Conservation (phyloP, 257 asterid genomes). For the Nicotiana attenuata region DNA sequence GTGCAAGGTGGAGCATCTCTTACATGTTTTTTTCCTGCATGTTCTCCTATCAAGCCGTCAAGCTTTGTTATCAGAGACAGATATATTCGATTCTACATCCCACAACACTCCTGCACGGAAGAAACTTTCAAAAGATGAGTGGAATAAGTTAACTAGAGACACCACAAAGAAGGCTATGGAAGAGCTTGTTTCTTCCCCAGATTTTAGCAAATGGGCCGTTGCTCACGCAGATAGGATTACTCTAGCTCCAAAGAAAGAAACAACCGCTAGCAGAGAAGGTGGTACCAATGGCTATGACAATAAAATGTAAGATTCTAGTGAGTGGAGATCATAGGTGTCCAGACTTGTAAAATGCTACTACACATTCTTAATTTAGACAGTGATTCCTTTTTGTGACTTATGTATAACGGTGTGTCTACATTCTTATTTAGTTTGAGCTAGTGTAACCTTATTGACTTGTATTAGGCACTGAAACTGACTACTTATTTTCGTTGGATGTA, state of each 20-base stretch:
- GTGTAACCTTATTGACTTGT: not conserved
- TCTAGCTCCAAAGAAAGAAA: constrained; percentile 50
- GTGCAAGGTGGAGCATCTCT: not conserved
- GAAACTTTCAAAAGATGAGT: constrained; percentile 60
- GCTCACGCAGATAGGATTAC: constrained; percentile 74
- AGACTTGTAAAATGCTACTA: not conserved
- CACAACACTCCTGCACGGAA: constrained; percentile 58
- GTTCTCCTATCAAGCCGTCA: constrained; percentile 37
- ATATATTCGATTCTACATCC: constrained; percentile 63
- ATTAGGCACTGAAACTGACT: not conserved
- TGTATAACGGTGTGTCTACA: not conserved
- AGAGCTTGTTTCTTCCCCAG: constrained; percentile 77
- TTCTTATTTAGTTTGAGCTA: not conserved
- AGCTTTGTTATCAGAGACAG: constrained; percentile 32
- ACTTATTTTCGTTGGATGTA: not conserved
- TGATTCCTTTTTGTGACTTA: not conserved
- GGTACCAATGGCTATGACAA: constrained; percentile 54
- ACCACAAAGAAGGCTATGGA: constrained; percentile 72
- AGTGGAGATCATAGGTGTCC: not conserved
- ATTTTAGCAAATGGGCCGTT: constrained; percentile 73
- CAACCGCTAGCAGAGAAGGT: constrained; percentile 31
- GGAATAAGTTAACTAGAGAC: constrained; percentile 59
- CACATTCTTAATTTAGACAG: not conserved
- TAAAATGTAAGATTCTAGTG: not conserved
- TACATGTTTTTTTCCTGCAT: constrained; percentile 23